Percentiles rank a stretch among this genome's conserved stretches.
phyloP scores from a whole-genome alignment of 768 basidiomycete species.

The Termitomyces sp. region DNA sequence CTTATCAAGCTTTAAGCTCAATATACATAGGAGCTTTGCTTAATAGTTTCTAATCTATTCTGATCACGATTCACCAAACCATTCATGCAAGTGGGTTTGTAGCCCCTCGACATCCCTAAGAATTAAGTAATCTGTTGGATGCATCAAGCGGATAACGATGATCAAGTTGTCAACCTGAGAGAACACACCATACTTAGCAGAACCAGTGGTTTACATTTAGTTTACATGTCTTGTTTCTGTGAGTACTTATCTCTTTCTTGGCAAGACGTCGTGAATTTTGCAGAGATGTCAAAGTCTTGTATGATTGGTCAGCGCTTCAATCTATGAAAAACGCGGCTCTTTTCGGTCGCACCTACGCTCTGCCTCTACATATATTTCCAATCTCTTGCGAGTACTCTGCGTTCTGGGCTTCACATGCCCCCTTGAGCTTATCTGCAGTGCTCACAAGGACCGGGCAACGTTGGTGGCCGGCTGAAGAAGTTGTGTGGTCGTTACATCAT shows the following conservation, averaged over 20 bases:
- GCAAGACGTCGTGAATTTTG: no score
- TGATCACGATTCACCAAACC: no score
- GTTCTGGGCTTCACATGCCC: neutral
- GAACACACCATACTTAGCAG: no score
- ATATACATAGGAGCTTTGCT: neutral
- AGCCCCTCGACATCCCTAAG: no score
- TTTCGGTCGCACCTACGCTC: neutral
- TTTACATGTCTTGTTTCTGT: no score
- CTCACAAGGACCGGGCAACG: neutral
- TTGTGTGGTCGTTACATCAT: neutral
- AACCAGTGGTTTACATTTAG: no score
- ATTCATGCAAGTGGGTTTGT: no score
- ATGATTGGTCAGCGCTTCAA: slow-evolving; percentile 5
- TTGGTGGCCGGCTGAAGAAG: neutral
- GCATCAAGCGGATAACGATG: neutral
- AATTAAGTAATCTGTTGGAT: no score
- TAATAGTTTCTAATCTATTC: no score
- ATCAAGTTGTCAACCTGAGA: neutral
- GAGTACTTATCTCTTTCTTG: neutral
- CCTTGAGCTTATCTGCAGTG: slow-evolving; percentile 5
- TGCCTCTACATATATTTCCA: neutral
- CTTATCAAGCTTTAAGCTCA: no score
- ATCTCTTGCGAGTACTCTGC: neutral
- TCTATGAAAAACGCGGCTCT: no score
- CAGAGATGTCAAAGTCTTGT: no score